Percentiles rank a stretch among this genome's conserved stretches.
Evolutionary conservation across 768 basidiomycete species (phyloP).

Genomic region (Lactarius evosmus): DNA sequence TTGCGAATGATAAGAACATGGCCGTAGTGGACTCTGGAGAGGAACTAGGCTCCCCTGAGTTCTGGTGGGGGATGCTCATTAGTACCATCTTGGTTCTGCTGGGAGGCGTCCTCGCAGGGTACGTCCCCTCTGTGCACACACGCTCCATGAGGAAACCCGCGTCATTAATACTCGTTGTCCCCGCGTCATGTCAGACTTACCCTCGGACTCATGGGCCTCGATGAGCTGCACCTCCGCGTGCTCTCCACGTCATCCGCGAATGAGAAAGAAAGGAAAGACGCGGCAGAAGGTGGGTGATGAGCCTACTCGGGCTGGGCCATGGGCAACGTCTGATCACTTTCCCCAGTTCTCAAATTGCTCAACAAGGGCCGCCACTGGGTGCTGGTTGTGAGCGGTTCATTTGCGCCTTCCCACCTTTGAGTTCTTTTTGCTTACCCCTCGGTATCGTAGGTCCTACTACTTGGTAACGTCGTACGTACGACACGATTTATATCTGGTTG

Average conservation of each 20-base stretch:
- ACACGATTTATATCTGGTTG: neutral
- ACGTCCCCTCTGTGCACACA: conserved; percentile 28
- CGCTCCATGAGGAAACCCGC: neutral
- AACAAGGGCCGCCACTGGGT: conserved; percentile 72
- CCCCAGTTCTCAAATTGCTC: conserved; percentile 47
- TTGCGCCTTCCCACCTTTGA: conserved; percentile 19
- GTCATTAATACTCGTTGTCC: neutral
- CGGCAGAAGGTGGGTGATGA: conserved; percentile 53
- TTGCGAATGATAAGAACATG: neutral
- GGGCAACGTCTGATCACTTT: neutral
- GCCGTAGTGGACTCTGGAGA: conserved; percentile 25
- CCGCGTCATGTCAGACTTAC: conserved; percentile 59
- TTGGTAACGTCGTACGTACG: conserved; percentile 77
- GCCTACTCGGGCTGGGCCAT: neutral
- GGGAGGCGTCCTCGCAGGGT: conserved; percentile 95
- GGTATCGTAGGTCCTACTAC: conserved; percentile 62
- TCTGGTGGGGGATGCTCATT: conserved; percentile 69
- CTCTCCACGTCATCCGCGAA: conserved; percentile 81
- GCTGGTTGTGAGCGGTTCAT: conserved; percentile 59
- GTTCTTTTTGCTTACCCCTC: neutral
- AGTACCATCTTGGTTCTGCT: conserved; percentile 69
- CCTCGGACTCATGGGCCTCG: conserved; percentile 90
- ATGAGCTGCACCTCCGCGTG: conserved; percentile 87
- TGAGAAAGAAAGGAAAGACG: conserved; percentile 60
- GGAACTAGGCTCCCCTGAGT: conserved; percentile 54